A percentile compares a stretch with the other conserved stretches of the same genome.
Conservation (phyloP, 768 basidiomycete species). For the Lyophyllum atratum region DNA sequence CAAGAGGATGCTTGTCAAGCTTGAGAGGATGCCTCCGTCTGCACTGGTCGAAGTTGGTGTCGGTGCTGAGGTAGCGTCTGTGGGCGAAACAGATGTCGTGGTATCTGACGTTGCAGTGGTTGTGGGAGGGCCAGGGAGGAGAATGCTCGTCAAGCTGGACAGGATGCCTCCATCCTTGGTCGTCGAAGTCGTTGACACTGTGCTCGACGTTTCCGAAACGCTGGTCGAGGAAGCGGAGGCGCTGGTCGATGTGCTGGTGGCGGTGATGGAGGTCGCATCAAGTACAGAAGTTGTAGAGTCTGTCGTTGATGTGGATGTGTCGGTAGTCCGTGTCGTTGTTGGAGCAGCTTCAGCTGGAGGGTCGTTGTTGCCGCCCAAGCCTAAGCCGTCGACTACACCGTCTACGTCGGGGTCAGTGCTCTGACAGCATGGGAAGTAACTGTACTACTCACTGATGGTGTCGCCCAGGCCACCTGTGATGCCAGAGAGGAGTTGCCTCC, state of each 20-base stretch:
- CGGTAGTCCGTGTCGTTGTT: background rate
- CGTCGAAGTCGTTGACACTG: background rate
- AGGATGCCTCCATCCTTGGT: background rate
- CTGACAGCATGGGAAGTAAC: background rate
- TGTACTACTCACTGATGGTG: background rate
- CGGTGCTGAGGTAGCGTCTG: too few relatives aligned
- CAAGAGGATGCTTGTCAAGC: background rate
- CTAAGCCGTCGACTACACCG: background rate
- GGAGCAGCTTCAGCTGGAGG: background rate
- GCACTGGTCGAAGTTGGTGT: background rate
- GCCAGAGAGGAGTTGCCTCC: constrained; percentile 10
- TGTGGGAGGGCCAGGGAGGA: background rate
- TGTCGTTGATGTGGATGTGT: background rate
- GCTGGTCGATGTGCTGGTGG: background rate
- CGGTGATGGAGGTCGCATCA: background rate
- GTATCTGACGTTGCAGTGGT: background rate
- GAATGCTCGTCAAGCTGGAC: constrained; percentile 6
- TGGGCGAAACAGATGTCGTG: too few relatives aligned
- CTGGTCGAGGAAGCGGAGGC: background rate
- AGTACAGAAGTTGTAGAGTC: background rate
- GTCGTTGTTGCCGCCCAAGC: background rate
- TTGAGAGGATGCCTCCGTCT: background rate
- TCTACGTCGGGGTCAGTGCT: background rate
- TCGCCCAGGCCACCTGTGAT: background rate
- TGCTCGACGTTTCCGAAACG: background rate